A percentile compares a stretch with the other conserved stretches of the same genome.
Evolutionary conservation across 495 filamentous ascomycete species (phyloP).

Genomic region (Jackrogersella minutella): DNA sequence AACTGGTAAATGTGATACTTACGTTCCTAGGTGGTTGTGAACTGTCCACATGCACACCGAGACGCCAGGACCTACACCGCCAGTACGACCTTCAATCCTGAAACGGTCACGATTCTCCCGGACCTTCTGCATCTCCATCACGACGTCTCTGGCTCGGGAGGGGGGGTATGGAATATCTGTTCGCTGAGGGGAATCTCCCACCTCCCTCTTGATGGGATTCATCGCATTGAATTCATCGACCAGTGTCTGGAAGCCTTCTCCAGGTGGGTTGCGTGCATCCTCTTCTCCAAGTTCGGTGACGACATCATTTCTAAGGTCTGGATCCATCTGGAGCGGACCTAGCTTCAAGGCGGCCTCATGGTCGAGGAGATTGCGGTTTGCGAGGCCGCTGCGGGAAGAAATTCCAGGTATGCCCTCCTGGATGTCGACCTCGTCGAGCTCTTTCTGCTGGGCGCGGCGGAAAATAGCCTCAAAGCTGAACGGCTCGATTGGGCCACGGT

Average conservation of each 20-base stretch:
- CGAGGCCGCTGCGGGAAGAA: conserved; percentile 73
- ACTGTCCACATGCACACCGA: conserved; percentile 97
- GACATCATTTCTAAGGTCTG: conserved; percentile 79
- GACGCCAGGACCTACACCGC: conserved; percentile 78
- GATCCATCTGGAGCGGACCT: conserved; percentile 81
- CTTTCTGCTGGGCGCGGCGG: conserved; percentile 59
- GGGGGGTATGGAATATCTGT: conserved; percentile 84
- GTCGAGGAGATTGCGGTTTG: conserved; percentile 72
- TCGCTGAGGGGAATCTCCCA: conserved; percentile 80
- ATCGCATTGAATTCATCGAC: conserved; percentile 80
- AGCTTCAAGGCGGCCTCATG: conserved; percentile 69
- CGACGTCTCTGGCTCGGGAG: conserved; percentile 84
- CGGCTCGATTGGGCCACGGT: conserved; percentile 76
- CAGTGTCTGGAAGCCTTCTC: conserved; percentile 68
- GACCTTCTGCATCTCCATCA: conserved; percentile 94
- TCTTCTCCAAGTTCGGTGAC: conserved; percentile 82
- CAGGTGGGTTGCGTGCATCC: conserved; percentile 74
- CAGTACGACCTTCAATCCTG: conserved; percentile 78
- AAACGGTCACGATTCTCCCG: conserved; percentile 92
- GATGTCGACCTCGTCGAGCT: conserved; percentile 75
- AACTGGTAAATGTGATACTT: conserved; percentile 44
- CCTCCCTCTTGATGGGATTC: conserved; percentile 84
- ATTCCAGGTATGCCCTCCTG: conserved; percentile 95
- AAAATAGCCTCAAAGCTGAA: conserved; percentile 83
- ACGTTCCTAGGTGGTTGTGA: conserved; percentile 93